A percentile compares a stretch with the other conserved stretches of the same genome.
phyloP scores from a whole-genome alignment of 1,284 basidiomycete species.

The Moesziomyces antarcticus region DNA sequence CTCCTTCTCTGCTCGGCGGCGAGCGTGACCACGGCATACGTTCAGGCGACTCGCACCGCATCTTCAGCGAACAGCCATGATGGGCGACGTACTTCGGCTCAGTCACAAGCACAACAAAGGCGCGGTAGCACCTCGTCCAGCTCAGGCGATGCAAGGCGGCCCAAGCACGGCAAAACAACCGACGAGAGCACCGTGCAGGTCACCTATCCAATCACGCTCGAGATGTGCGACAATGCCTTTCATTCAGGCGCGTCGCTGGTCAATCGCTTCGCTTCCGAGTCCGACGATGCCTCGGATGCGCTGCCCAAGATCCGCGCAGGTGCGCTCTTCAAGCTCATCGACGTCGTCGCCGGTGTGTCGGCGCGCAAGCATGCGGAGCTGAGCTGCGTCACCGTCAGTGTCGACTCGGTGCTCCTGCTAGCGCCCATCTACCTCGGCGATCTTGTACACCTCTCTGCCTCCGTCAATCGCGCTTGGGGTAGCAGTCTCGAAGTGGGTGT shows the following conservation, averaged over 20 bases:
- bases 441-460: constrained; percentile 65
- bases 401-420: constrained; percentile 66
- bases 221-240: constrained; percentile 52
- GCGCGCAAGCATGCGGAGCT: constrained; percentile 67
- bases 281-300: constrained; percentile 6
- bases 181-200: constrained; percentile 51
- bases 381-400: constrained; percentile 68
- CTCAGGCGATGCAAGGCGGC: background rate
- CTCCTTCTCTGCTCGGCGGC: constrained; percentile 25
- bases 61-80: too few relatives aligned
- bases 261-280: constrained; percentile 6
- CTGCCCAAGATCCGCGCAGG: constrained; percentile 63
- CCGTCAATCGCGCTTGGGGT: constrained; percentile 69
- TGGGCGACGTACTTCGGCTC: too few relatives aligned
- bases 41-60: background rate
- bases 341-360: constrained; percentile 68
- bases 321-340: constrained; percentile 68
- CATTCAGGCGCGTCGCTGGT: constrained; percentile 14
- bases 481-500: constrained; percentile 68
- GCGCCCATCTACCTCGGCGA: constrained; percentile 57
- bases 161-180: constrained; percentile 36
- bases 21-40: constrained; percentile 15
- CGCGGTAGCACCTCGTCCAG: constrained; percentile 6
- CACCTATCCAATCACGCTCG: constrained; percentile 50
- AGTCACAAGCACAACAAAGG: background rate